Evolutionary conservation across 805 yeast genomes (phyloP).

Genomic region (Maudiozyma turicensis): DNA sequence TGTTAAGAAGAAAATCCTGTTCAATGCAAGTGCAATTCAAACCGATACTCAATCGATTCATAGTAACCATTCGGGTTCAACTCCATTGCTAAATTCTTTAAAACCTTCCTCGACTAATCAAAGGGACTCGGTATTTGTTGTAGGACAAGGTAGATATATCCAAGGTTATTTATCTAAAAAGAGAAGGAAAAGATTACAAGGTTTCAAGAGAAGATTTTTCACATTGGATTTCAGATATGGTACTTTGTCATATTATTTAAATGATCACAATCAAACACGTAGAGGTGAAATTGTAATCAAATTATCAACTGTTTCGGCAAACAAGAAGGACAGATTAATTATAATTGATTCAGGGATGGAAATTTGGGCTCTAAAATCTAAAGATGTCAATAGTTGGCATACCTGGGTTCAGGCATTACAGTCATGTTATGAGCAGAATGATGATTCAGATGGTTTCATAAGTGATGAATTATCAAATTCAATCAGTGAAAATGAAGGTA

Average conservation of each 20-base stretch:
- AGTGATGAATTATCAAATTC: background rate
- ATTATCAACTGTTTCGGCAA: conserved; percentile 74
- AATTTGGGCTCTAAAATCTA: conserved; percentile 78
- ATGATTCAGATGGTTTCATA: background rate
- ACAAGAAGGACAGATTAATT: conserved; percentile 54
- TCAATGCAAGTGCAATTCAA: conserved; percentile 38
- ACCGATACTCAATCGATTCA: conserved; percentile 12
- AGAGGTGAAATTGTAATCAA: conserved; percentile 89
- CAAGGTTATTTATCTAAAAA: conserved; percentile 74
- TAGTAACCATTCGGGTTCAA: conserved; percentile 10
- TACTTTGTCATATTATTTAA: conserved; percentile 68
- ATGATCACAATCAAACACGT: conserved; percentile 54
- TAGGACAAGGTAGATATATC: conserved; percentile 51
- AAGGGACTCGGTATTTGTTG: conserved; percentile 11
- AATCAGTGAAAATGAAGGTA: background rate
- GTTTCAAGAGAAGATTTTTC: conserved; percentile 78
- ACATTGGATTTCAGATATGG: conserved; percentile 75
- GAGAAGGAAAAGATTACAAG: conserved; percentile 76
- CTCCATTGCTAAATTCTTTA: conserved; percentile 10
- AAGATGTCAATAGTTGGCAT: conserved; percentile 53
- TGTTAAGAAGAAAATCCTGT: conserved; percentile 69
- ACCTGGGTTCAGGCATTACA: conserved; percentile 80
- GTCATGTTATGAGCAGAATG: conserved; percentile 20
- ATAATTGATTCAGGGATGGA: conserved; percentile 92
- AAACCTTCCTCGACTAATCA: conserved; percentile 9